phyloP scores from a whole-genome alignment of 805 yeast genomes.

The Candida endomychidarum region DNA sequence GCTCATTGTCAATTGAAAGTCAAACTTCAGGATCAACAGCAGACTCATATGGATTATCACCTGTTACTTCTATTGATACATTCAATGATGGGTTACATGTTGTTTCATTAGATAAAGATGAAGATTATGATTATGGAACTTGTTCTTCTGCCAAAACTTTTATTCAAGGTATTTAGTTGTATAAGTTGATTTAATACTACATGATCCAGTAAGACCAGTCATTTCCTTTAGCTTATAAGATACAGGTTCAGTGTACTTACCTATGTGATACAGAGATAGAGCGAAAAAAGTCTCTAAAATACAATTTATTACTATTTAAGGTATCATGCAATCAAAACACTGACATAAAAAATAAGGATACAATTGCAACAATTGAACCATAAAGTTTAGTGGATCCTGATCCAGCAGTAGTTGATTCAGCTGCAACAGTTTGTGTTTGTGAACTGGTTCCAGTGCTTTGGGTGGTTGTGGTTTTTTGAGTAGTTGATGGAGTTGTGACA shows the following conservation, averaged over 20 bases:
- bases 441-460: not conserved
- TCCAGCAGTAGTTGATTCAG: constrained; percentile 9
- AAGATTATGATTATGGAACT: constrained; percentile 5
- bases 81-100: not conserved
- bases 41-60: not conserved
- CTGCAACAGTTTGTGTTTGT: constrained; percentile 4
- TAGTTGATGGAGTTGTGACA: not conserved
- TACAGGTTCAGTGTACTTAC: no score
- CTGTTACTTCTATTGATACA: not conserved
- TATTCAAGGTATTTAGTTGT: no score
- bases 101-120: not conserved
- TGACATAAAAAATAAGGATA: not conserved
- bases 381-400: constrained; percentile 5
- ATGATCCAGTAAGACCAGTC: no score
- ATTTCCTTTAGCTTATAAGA: no score
- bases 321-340: no score
- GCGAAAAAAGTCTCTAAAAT: no score
- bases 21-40: not conserved
- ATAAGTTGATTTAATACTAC: no score
- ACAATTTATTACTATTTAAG: no score
- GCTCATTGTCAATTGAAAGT: not conserved
- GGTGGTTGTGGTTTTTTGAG: constrained; percentile 1
- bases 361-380: constrained; percentile 1
- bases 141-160: constrained; percentile 4
- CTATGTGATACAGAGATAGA: no score